Evolutionary conservation across 371 early-diverging fungal species (phyloP), one percentile per base, ranked within the genome.

Genomic region (Lichtheimia corymbifera): DNA sequence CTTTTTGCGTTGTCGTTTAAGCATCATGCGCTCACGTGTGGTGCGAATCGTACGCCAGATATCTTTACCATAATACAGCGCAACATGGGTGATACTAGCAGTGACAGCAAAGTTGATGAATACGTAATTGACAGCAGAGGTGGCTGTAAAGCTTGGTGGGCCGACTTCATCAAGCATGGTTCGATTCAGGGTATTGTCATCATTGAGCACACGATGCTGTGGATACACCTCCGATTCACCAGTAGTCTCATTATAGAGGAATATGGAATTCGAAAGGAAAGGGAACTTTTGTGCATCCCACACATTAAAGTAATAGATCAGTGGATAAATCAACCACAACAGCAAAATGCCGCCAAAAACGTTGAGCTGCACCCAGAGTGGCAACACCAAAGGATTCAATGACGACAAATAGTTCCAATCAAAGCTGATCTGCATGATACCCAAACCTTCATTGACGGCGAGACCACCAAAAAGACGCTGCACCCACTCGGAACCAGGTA

Each of bases 361-460:
- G 44, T 83, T 83, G 15, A 76, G 6, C 25, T 79, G 80, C 5
- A 75, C 72, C 66, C 70, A 73, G 2, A 93, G 76, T 2, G 96
- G 93, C 2, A 95, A 62, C 0, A 91, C 82, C 4, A 93, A 66
- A 18, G 82, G 83, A 22, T 83, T 80, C 53, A 87, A 85, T n/a
- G 43, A 50, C 5, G 73, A 71, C 12, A 79, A 44, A 20, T 65
- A 70, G 51, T 74, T 75, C 83, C 83, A 83, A 62, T 83, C 83
- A 52, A 83, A 81, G 58, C 73, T 77, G 41, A 83, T 50, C 15
- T 76, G 70, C 22, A 80, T 61, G 30, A 83, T 68, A 40, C 83
- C 83, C 47, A 81, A 47, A 6, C 83, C 83, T 66, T 81, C 83
- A 45, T 81, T 79, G 22, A 70, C 68, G 25, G 62, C 65, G 0